Evolutionary conservation across 2,329 filamentous ascomycete genomes (phyloP), one percentile per base, ranked within the genome.

Genomic region (Diaporthe vaccinii): DNA sequence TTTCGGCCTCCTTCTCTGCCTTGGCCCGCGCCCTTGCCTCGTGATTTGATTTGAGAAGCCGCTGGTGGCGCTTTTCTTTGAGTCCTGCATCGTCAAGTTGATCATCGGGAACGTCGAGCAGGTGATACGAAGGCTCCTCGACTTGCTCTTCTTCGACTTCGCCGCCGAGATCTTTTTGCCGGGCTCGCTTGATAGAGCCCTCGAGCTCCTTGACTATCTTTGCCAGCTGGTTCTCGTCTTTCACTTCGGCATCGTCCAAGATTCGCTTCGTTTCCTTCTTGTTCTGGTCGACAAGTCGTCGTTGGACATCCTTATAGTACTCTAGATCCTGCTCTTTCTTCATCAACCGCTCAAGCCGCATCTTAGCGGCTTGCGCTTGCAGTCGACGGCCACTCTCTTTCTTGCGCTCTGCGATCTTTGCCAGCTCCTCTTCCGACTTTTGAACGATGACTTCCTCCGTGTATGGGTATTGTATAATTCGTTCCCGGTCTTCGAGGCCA

Each of bases 331-430:
- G 92, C 84, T 99, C 97, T 84, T 99, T 99, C 81, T 94, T 94
- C 82, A 98, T 95, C 62, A 99, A 88, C 80, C 98, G 98, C 78
- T 99, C 97, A 0, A 99, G 87, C 10, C 97, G 93, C 95, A 98
- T 98, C 84, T 98, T 98, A 14, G 96, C 96, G 0, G 97, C 97
- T 84, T 99, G 97, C 80, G 98, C 95, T 83, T 99, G 97, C 36
- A 99, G 83, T 61, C 97, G 90, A 78, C 97, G 90, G 0, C 97
- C 97, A 79, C 95, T 97, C 84, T 99, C 97, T 83, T 97, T 98
- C 82, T 98, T 95, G 82, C 96, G 93, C 86, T 99, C 97, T 15
- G 96, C 95, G 78, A 97, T 95, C 55, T 92, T 90, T 3, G 94
- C 95, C 22, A 99, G 89, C 83, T 99, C 97, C 82, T 98, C 97